phyloP scores from a whole-genome alignment of 2,329 filamentous ascomycete genomes.

The Ophiostoma perfectum region DNA sequence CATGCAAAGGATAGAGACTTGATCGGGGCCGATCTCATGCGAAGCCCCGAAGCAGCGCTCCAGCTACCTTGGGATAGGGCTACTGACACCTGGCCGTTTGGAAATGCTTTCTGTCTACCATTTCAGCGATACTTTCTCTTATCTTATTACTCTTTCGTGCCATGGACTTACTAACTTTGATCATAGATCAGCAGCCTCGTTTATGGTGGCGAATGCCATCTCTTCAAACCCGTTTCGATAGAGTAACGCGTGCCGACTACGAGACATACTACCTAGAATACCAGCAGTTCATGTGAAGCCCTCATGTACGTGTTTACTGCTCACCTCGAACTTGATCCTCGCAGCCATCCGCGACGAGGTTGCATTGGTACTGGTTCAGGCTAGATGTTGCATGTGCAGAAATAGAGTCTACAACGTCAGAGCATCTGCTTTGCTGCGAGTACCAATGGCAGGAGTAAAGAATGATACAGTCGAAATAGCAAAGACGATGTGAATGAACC shows the following conservation, averaged over 20 bases:
- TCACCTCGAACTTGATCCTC: no score
- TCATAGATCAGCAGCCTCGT: not conserved
- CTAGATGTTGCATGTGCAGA: no score
- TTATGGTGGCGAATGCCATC: not conserved
- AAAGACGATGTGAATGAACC: no score
- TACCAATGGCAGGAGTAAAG: no score
- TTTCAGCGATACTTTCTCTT: not conserved
- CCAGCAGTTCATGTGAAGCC: no score
- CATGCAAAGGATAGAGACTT: constrained; percentile 4
- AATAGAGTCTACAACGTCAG: no score
- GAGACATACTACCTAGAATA: not conserved
- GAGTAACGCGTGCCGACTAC: not conserved
- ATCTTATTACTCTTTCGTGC: no score
- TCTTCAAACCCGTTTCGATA: not conserved
- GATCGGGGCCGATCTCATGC: not conserved
- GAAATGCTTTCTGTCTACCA: constrained; percentile 4
- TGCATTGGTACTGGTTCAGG: no score
- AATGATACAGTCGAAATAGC: no score
- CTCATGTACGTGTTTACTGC: no score
- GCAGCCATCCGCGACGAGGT: no score
- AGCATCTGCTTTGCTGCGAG: no score
- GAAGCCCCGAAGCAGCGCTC: constrained; percentile 1
- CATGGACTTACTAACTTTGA: not conserved
- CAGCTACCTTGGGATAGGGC: constrained; percentile 3
- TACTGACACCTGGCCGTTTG: not conserved